A percentile compares a stretch with the other conserved stretches of the same genome.
phyloP scores from a whole-genome alignment of 345 rosid genomes.

The Leavenworthia alabamica region DNA sequence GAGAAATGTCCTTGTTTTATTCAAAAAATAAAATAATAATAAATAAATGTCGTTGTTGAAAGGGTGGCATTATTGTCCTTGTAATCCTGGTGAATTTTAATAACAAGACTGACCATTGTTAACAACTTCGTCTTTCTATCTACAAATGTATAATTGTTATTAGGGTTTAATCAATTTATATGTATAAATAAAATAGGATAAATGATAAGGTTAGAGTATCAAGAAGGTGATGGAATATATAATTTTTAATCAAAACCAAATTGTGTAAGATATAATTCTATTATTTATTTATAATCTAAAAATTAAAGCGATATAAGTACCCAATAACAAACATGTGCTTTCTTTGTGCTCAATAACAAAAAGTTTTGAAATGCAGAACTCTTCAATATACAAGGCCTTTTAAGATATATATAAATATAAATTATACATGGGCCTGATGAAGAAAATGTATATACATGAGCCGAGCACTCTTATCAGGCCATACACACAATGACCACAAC shows the following conservation, averaged over 20 bases:
- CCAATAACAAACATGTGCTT: neutral
- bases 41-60: conserved; percentile 13
- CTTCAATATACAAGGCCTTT: neutral
- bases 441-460: neutral
- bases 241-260: neutral
- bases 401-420: neutral
- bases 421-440: too few species aligned
- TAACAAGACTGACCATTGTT: conserved; percentile 2
- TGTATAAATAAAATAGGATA: neutral
- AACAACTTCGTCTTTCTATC: neutral
- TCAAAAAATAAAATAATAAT: neutral
- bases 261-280: neutral
- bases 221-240: neutral
- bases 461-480: neutral
- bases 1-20: conserved; percentile 20
- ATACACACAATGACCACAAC: neutral
- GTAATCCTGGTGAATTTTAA: neutral
- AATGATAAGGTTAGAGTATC: neutral
- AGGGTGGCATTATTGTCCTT: conserved; percentile 22
- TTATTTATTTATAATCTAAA: neutral
- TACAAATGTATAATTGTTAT: neutral
- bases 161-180: neutral
- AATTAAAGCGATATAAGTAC: neutral
- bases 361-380: neutral
- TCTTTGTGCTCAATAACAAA: neutral